A percentile compares a stretch with the other conserved stretches of the same genome.
Conservation (phyloP, 192 early-diverging fungal genomes). For the Anaeromyces robustus region DNA sequence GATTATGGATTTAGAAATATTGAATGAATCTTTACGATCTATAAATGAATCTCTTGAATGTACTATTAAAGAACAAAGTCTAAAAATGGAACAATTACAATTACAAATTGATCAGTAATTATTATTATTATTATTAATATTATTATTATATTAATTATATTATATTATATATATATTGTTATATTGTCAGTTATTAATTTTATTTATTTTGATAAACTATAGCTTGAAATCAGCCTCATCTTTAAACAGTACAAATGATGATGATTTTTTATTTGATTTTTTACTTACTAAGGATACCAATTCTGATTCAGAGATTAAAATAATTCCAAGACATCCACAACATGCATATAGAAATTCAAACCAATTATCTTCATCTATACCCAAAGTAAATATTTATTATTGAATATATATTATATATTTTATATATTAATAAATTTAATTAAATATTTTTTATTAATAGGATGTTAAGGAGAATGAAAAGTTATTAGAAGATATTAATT, state of each 20-base stretch:
- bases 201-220: background rate
- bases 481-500: background rate
- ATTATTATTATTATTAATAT: background rate
- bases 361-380: background rate
- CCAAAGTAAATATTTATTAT: background rate
- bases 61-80: background rate
- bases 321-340: background rate
- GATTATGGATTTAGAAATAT: background rate
- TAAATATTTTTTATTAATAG: no score
- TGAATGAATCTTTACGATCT: background rate
- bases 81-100: background rate
- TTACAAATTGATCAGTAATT: background rate
- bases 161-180: no score
- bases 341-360: background rate
- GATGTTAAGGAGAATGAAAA: background rate
- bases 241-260: background rate
- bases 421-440: no score
- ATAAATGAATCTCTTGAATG: background rate
- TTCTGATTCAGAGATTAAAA: background rate
- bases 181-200: no score
- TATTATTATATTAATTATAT: no score
- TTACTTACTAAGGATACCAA: background rate
- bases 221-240: background rate
- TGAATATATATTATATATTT: no score
- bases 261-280: background rate